Conservation (phyloP, 129 eudicot species). For the Pulicaria dysenterica region DNA sequence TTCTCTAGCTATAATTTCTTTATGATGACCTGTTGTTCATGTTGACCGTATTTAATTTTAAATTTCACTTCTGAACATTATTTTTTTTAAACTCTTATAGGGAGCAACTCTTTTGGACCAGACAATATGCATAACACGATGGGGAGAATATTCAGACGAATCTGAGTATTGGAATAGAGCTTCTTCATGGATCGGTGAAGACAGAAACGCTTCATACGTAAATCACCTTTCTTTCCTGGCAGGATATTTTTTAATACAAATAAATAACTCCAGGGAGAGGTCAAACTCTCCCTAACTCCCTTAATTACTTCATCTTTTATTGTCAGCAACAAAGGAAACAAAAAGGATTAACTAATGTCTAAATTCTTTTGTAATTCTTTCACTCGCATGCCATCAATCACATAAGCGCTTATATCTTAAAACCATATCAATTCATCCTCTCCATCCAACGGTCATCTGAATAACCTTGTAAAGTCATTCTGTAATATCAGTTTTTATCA, state of each 20-base stretch:
- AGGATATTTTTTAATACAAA: not conserved
- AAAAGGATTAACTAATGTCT: not conserved
- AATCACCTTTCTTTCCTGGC: not conserved
- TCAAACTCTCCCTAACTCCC: not conserved
- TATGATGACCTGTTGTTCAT: not conserved
- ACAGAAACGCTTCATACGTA: constrained; percentile 55
- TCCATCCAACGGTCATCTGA: not conserved
- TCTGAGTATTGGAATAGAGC: constrained; percentile 62
- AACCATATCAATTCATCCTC: not conserved
- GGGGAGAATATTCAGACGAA: constrained; percentile 79
- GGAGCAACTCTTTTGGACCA: constrained; percentile 95
- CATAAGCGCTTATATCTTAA: not conserved
- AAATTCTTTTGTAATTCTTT: not conserved
- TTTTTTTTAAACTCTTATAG: constrained; percentile 40
- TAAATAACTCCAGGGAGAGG: not conserved
- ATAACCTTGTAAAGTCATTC: not conserved
- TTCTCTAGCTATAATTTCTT: not conserved
- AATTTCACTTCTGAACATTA: not conserved
- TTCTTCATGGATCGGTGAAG: constrained; percentile 54
- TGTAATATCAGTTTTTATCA: not conserved
- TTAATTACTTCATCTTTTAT: not conserved
- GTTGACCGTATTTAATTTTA: not conserved
- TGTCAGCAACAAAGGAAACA: not conserved
- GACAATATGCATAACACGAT: constrained; percentile 78
- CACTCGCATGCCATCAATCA: not conserved